phyloP scores from a whole-genome alignment of 1,284 basidiomycete genomes.

The Marasmius tenuissimus region DNA sequence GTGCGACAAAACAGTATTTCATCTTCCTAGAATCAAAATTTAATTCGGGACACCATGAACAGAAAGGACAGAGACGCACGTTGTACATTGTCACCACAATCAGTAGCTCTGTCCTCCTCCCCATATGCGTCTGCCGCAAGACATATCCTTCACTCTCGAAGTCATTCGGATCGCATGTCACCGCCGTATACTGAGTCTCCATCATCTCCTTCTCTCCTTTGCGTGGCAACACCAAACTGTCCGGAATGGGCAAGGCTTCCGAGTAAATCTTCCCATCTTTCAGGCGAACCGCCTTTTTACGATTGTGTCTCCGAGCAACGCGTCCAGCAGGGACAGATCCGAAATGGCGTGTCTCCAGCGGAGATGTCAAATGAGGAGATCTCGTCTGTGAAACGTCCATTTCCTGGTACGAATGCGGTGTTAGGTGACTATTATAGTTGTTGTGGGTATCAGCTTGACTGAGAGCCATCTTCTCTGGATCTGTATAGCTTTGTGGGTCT shows the following conservation, averaged over 20 bases:
- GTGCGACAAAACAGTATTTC: constrained; percentile 94
- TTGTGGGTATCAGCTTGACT: constrained; percentile 6
- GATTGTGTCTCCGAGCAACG: constrained; percentile 71
- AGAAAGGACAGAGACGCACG: constrained; percentile 41
- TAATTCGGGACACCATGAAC: background rate
- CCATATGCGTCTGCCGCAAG: constrained; percentile 81
- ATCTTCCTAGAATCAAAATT: constrained; percentile 69
- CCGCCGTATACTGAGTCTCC: constrained; percentile 83
- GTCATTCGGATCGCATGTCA: constrained; percentile 93
- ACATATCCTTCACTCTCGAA: constrained; percentile 85
- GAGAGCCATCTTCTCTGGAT: constrained; percentile 30
- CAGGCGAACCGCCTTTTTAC: constrained; percentile 68
- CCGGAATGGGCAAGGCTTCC: constrained; percentile 82
- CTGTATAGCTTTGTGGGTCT: constrained; percentile 26
- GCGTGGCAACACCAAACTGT: constrained; percentile 80
- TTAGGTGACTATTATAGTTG: background rate
- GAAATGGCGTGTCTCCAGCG: constrained; percentile 75
- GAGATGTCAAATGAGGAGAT: constrained; percentile 38
- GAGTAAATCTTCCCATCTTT: constrained; percentile 83
- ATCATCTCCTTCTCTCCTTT: constrained; percentile 84
- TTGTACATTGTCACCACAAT: constrained; percentile 97
- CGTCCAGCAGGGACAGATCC: constrained; percentile 84
- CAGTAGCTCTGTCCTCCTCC: constrained; percentile 88
- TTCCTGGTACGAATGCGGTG: background rate
- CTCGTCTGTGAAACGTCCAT: constrained; percentile 8